Base-by-base conservation (phyloP, 176 grass and related monocot genomes). In the Musa schizocarpa region DNA sequence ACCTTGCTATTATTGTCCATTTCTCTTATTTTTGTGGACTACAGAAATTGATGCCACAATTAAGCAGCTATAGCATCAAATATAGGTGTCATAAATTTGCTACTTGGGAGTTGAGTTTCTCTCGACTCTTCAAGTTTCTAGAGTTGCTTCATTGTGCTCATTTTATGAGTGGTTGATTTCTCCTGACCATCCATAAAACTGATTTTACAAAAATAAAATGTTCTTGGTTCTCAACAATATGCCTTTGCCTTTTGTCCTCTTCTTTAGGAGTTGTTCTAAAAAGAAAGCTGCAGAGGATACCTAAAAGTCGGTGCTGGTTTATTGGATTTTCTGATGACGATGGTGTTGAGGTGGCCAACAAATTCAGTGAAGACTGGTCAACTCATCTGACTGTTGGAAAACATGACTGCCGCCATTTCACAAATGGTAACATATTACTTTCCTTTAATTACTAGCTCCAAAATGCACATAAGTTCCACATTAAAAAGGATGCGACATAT, bases 331-430 rank as follows among this genome's bases (percentile, higher is more conserved):
- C 80, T 75, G 71, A 80, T 54, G 59, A 27, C 68, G 85, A 81
- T 77, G 76, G 77, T 68, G 56, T 77, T 7, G 77, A 27, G 74
- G 79, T 78, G 54, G 88, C 90, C 63, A 74, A 85, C 72, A 82
- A 62, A 76, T 98, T 98, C 86, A 98, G 83, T 80, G 82, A 85
- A 50, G 71, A 29, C 49, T 98, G 88, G 94, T 54, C 82, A 20
- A 91, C 88, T 63, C 80, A 87, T 74, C 83, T 91, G 66, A 76
- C 89, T 65, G 82, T 91, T 50, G 90, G 90, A 74, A 75, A 81
- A 81, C 86, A 93, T 54, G 94, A 93, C 85, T 93, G 94, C 53
- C 86, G 86, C 9, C 80, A 93, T 73, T 93, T 89, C 79, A 91
- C 86, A 25, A 89, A 91, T 9, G 94, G 94, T 98, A 82, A 82